Evolutionary conservation across 192 early-diverging fungal species (phyloP).

Genomic region (Umbelopsis ramanniana): DNA sequence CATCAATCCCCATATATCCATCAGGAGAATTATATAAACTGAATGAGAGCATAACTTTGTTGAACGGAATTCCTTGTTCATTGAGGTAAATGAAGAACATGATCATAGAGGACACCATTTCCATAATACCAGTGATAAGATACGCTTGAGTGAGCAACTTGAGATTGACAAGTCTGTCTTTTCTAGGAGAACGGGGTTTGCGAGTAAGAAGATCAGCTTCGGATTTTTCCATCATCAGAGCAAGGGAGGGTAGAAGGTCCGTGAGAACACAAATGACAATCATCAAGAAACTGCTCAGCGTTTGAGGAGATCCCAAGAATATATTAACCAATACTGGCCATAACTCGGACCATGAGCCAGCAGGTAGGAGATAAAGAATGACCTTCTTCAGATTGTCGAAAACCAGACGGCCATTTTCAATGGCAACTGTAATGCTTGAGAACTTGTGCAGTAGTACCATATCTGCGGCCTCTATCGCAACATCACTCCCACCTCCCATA

Average conservation of each 20-base stretch:
- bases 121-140: slow-evolving; percentile 74
- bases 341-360: slow-evolving; percentile 77
- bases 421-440: slow-evolving; percentile 68
- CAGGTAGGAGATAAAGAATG: slow-evolving; percentile 80
- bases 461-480: slow-evolving; percentile 71
- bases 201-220: slow-evolving; percentile 75
- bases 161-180: slow-evolving; percentile 67
- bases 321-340: slow-evolving; percentile 78
- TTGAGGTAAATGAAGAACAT: slow-evolving; percentile 77
- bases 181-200: slow-evolving; percentile 71
- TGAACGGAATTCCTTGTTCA: slow-evolving; percentile 45
- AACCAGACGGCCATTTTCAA: slow-evolving; percentile 80
- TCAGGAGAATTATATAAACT: slow-evolving; percentile 38
- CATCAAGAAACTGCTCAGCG: slow-evolving; percentile 82
- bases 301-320: slow-evolving; percentile 79
- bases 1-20: slow-evolving; percentile 44
- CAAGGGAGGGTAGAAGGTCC: slow-evolving; percentile 65
- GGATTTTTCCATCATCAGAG: slow-evolving; percentile 78
- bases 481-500: slow-evolving; percentile 83
- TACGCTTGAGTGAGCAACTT: slow-evolving; percentile 77
- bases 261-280: slow-evolving; percentile 71
- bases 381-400: slow-evolving; percentile 92
- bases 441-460: slow-evolving; percentile 73
- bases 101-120: slow-evolving; percentile 65
- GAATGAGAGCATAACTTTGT: slow-evolving; percentile 55